Evolutionary conservation across 306 rosid genomes (phyloP).

Genomic region (Lathyrus oleraceus): DNA sequence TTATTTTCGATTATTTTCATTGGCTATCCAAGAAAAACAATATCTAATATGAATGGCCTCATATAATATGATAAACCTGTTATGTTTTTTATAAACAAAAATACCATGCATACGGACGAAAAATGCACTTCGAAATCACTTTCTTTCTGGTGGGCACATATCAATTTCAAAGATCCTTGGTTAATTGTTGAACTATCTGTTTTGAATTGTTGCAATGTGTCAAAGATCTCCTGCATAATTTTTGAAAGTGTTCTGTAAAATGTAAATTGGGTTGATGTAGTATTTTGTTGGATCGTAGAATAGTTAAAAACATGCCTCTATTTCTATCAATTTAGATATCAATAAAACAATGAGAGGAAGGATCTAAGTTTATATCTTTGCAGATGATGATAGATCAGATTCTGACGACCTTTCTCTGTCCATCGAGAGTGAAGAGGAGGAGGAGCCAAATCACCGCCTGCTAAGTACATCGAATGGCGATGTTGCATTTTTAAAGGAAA

Average conservation of each 20-base stretch:
- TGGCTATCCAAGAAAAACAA: slow-evolving; percentile 23
- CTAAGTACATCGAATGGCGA: slow-evolving; percentile 57
- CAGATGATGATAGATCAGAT: slow-evolving; percentile 80
- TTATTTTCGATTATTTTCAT: slow-evolving; percentile 26
- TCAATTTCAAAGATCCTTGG: background rate
- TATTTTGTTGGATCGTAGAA: slow-evolving; percentile 14
- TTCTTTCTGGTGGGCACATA: background rate
- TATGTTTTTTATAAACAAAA: slow-evolving; percentile 12
- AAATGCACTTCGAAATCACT: slow-evolving; percentile 14
- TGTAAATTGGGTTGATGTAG: background rate
- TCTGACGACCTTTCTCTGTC: slow-evolving; percentile 59
- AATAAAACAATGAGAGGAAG: background rate
- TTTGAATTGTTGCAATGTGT: slow-evolving; percentile 13
- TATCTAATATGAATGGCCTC: background rate
- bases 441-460: slow-evolving; percentile 66
- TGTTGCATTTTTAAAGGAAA: slow-evolving; percentile 70
- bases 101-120: background rate
- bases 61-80: background rate
- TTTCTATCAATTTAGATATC: slow-evolving; percentile 5
- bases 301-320: slow-evolving; percentile 9
- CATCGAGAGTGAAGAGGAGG: slow-evolving; percentile 61
- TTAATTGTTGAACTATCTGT: slow-evolving; percentile 15
- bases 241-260: slow-evolving; percentile 1
- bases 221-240: slow-evolving; percentile 18
- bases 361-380: slow-evolving; percentile 31